Conservation (phyloP, 164 flowering plant genomes). For the Malania oleifera region DNA sequence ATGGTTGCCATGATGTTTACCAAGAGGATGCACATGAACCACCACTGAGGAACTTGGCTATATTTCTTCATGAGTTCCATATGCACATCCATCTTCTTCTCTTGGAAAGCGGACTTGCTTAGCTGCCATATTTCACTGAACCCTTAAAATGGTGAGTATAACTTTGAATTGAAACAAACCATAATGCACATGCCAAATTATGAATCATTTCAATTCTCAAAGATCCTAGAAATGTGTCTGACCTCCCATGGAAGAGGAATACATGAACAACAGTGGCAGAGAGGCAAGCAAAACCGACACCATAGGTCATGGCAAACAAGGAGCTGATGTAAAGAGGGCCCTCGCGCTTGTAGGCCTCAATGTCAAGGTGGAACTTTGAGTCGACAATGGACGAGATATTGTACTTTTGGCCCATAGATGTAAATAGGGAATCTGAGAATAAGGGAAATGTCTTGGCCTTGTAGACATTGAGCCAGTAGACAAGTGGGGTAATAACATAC, state of each 20-base stretch:
- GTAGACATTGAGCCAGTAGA: constrained; percentile 53
- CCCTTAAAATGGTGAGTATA: neutral
- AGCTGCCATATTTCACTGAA: constrained; percentile 5
- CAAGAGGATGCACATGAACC: constrained; percentile 28
- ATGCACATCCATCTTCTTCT: constrained; percentile 35
- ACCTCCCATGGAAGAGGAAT: constrained; percentile 64
- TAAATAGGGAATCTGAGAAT: constrained; percentile 54
- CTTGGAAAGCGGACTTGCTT: constrained; percentile 13
- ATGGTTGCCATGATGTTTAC: constrained; percentile 9
- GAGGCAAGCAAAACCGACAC: constrained; percentile 57
- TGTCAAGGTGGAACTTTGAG: constrained; percentile 44
- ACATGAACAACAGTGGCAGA: constrained; percentile 29
- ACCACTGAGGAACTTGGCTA: constrained; percentile 43
- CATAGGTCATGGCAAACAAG: constrained; percentile 57
- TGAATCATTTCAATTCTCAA: neutral
- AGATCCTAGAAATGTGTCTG: constrained; percentile 1
- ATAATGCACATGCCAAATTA: neutral
- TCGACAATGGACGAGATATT: constrained; percentile 44
- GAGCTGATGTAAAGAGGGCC: constrained; percentile 56
- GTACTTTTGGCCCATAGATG: constrained; percentile 42
- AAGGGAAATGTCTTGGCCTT: constrained; percentile 50
- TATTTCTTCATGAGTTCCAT: constrained; percentile 41
- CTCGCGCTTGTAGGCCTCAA: constrained; percentile 32
- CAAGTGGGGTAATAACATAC: constrained; percentile 42
- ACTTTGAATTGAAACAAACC: neutral